Base-by-base conservation (phyloP, 371 early-diverging fungal species). In the Actinomortierella ambigua region DNA sequence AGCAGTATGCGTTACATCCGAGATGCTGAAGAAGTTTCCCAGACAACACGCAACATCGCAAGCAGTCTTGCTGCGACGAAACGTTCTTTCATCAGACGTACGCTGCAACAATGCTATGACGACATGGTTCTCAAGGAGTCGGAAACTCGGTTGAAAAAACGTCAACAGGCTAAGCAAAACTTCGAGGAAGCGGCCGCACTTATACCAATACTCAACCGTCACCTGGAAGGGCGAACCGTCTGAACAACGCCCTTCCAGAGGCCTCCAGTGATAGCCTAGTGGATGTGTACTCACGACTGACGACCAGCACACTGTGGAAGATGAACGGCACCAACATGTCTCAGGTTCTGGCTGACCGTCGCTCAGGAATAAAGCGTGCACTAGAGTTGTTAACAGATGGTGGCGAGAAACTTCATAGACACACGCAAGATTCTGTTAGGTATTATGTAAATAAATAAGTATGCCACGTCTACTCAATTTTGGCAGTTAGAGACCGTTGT, bases 331-430 rank as follows among this genome's bases (percentile, higher is more conserved):
- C 52, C 52, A 59, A 51, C 39, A 43, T 59, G 50, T 59, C 59
- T 5, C 59, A 52, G 44, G 52, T 43, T 59, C 50, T 59, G 52
- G 59, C 56, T n/a, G 56, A 55, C 29, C 56, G 48, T 55, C 56
- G 56, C 15, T 55, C 48, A 55, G 56, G n/a, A n/a, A n/a, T n/a
- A n/a, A n/a, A n/a, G n/a, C n/a, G n/a, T n/a, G n/a, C n/a, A n/a
- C n/a, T n/a, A n/a, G n/a, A n/a, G n/a, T n/a, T n/a, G n/a, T n/a
- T n/a, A n/a, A n/a, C n/a, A n/a, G n/a, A n/a, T n/a, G n/a, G n/a
- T n/a, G n/a, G n/a, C n/a, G n/a, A n/a, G n/a, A n/a, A n/a, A n/a
- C n/a, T n/a, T n/a, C n/a, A n/a, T n/a, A n/a, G n/a, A n/a, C n/a
- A n/a, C n/a, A n/a, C n/a, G n/a, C n/a, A n/a, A n/a, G n/a, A n/a